phyloP scores from a whole-genome alignment of 495 filamentous ascomycete genomes.

The Aspergillus steynii region DNA sequence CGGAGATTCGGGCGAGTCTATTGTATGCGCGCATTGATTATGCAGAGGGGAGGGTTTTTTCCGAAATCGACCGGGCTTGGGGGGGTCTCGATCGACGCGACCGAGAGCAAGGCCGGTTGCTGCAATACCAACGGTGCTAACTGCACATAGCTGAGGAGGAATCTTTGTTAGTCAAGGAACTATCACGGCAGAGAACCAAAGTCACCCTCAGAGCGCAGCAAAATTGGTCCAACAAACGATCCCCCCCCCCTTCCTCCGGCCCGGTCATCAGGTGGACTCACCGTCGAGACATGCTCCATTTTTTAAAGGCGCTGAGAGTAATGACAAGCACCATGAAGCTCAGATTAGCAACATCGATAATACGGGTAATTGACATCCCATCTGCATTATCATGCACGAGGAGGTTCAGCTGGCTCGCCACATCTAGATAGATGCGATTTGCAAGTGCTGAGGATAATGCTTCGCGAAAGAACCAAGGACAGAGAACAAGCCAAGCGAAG shows the following conservation, averaged over 20 bases:
- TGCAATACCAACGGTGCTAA: slow-evolving; percentile 68
- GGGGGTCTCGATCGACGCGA: slow-evolving; percentile 47
- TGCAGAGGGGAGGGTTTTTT: slow-evolving; percentile 30
- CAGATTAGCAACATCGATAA: slow-evolving; percentile 38
- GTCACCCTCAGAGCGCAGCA: background rate
- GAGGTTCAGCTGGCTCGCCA: slow-evolving; percentile 21
- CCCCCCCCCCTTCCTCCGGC: background rate
- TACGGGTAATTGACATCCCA: slow-evolving; percentile 40
- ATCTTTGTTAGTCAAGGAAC: slow-evolving; percentile 9
- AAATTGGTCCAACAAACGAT: background rate
- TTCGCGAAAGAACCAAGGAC: background rate
- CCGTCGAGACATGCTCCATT: slow-evolving; percentile 53
- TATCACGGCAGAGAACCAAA: background rate
- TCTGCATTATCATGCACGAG: slow-evolving; percentile 34
- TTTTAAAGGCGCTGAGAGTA: slow-evolving; percentile 34
- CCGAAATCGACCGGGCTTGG: slow-evolving; percentile 27
- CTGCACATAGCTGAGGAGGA: slow-evolving; percentile 61
- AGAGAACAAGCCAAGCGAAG: slow-evolving; percentile 5
- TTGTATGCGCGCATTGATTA: slow-evolving; percentile 21
- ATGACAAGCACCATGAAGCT: slow-evolving; percentile 41
- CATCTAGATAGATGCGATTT: slow-evolving; percentile 16
- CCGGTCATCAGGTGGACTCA: slow-evolving; percentile 25
- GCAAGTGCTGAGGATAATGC: background rate
- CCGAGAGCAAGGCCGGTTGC: slow-evolving; percentile 65
- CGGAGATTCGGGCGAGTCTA: slow-evolving; percentile 20